A percentile compares a stretch with the other conserved stretches of the same genome.
These are phyloP conservation scores for Diversispora eburnea DNA, from an alignment of 192 early-diverging fungal species.

Conservation along the genomic window DNA sequence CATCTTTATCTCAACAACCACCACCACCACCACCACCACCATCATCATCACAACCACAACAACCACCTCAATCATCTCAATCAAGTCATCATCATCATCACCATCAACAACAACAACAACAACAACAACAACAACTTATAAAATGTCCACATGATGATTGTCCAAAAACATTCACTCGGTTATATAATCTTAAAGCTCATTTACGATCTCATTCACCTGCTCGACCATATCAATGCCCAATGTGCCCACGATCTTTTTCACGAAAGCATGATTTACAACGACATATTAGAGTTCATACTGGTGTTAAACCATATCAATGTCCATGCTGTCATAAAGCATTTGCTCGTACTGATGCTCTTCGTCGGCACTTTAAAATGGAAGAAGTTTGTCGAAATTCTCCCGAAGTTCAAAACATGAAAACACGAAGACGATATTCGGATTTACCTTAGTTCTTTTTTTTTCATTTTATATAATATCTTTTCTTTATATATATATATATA, in stretches of 20 bases:
- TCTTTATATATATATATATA: no score
- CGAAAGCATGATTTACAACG: constrained; percentile 78
- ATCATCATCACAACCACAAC: neutral
- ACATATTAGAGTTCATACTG: constrained; percentile 63
- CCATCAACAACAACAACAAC: neutral
- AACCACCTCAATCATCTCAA: neutral
- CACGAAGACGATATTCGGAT: constrained; percentile 26
- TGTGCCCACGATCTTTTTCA: constrained; percentile 65
- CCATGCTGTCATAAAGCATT: constrained; percentile 63
- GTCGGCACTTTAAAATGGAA: constrained; percentile 62
- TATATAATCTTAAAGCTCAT: constrained; percentile 68
- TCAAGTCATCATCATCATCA: neutral
- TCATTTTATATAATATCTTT: no score
- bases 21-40: neutral
- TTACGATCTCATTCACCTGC: constrained; percentile 52
- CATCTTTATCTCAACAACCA: neutral
- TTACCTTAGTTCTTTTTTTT: neutral
- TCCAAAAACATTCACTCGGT: constrained; percentile 57
- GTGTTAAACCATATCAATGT: constrained; percentile 68
- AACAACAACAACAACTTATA: constrained; percentile 34
- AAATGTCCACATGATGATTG: constrained; percentile 57
- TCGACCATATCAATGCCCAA: constrained; percentile 58
- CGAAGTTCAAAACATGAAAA: constrained; percentile 31
- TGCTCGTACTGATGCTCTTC: constrained; percentile 73
- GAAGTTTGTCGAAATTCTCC: constrained; percentile 42